Base-by-base conservation (phyloP, 2,329 filamentous ascomycete species). In the Fusarium circinatum region DNA sequence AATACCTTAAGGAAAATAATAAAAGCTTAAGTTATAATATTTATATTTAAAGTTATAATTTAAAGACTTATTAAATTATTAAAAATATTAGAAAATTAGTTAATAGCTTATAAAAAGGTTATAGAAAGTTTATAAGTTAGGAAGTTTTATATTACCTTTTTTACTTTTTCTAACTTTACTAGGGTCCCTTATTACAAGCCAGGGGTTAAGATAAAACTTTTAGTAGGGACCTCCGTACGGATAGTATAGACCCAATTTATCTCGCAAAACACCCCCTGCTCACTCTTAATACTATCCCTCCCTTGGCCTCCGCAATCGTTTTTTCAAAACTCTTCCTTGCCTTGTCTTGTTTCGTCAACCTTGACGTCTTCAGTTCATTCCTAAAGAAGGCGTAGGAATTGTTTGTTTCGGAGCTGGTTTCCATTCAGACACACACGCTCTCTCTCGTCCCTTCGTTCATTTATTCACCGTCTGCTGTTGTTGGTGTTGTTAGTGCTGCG, bases 381-480 rank as follows among this genome's bases (percentile, higher is more conserved):
- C 72, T 55, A 69, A 56, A 75, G 58, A 75, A 59, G 61, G 72
- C 65, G 55, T 58, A 63, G 70, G 71, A 64, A 75, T 73, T 75
- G 65, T 67, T 72, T 75, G 68, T 73, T 75, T 75, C 65, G 72
- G 72, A 73, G 56, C 72, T 63, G 72, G 73, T 49, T 67, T 75
- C 72, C 61, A 51, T 68, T 51, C 55, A 58, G 30, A 51, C 41
- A 26, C 41, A 28, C 34, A 32, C 55, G 6, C 24, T 36, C 41
- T 36, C 41, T 34, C n/a, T 48, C 26, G 24, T 41, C 15, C 41
- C 34, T 28, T 20, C 41, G 11, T 18, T 65, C 44, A 68, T 34
- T 69, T 55, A 60, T 30, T 60, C 52, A 60, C 63, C 51, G 28
- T 32, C 34, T 39, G 51, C 51, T 39, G n/a, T 36, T 22, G 47